Conservation (phyloP, 768 basidiomycete genomes). For the Daedalea quercina region DNA sequence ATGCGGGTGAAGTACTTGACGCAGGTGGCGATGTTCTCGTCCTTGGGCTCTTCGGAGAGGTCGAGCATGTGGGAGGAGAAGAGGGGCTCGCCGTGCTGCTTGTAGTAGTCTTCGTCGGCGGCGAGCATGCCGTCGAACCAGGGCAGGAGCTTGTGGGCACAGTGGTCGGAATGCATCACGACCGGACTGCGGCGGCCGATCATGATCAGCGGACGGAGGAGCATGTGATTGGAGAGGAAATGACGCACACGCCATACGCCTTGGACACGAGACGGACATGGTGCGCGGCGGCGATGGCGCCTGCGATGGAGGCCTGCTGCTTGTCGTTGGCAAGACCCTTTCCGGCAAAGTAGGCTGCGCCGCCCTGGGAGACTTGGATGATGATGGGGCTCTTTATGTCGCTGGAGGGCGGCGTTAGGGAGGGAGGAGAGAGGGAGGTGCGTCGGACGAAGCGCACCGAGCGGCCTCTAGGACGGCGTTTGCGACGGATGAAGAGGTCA, state of each 20-base stretch:
- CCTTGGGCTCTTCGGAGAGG: constrained; percentile 87
- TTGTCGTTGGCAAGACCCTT: constrained; percentile 94
- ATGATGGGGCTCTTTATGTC: constrained; percentile 98
- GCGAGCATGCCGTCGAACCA: constrained; percentile 99
- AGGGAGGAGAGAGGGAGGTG: neutral
- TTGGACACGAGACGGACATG: constrained; percentile 86
- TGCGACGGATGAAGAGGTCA: constrained; percentile 92
- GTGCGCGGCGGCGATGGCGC: constrained; percentile 87
- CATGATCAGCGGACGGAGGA: constrained; percentile 1
- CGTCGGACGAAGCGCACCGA: constrained; percentile 41
- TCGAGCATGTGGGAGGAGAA: constrained; percentile 99
- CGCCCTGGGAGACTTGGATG: constrained; percentile 96
- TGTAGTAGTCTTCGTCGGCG: constrained; percentile 91
- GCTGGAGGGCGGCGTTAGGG: constrained; percentile 29
- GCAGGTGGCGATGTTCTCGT: constrained; percentile 91
- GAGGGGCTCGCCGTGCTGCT: constrained; percentile 77
- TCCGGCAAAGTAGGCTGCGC: constrained; percentile 92
- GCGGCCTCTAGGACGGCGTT: constrained; percentile 96
- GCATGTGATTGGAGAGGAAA: neutral
- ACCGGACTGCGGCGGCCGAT: constrained; percentile 61
- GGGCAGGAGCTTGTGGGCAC: constrained; percentile 93
- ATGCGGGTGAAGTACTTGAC: constrained; percentile 94
- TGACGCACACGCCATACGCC: constrained; percentile 83
- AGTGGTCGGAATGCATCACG: constrained; percentile 97
- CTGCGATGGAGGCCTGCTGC: constrained; percentile 92